Percentiles rank a stretch among this genome's conserved stretches.
These are phyloP conservation scores for Thalassiosira sp. DNA, from an alignment of 352 stramenopile genomes.

Conservation along the genomic window DNA sequence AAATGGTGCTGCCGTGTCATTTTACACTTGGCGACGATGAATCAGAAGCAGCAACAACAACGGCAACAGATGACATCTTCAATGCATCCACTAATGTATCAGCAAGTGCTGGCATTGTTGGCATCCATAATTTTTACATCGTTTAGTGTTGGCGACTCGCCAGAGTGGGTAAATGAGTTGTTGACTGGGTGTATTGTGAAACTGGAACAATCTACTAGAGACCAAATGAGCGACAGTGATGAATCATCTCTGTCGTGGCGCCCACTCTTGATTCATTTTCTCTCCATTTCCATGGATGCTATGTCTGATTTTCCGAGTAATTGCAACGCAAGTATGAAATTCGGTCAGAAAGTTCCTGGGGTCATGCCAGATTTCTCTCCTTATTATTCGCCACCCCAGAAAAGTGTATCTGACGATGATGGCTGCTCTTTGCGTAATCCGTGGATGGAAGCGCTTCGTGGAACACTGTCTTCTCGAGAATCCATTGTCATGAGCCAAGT, in stretches of 20 bases:
- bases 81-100: constrained; percentile 8
- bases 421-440: background rate
- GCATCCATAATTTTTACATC: constrained; percentile 37
- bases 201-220: constrained; percentile 9
- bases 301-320: background rate
- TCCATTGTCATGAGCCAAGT: constrained; percentile 26
- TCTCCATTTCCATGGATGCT: constrained; percentile 19
- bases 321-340: background rate
- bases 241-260: background rate
- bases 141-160: background rate
- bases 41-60: background rate
- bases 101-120: constrained; percentile 39
- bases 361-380: constrained; percentile 1
- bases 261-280: constrained; percentile 15
- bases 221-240: background rate
- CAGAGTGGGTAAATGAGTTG: constrained; percentile 30
- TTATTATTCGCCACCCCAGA: constrained; percentile 1
- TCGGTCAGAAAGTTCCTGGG: background rate
- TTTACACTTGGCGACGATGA: constrained; percentile 21
- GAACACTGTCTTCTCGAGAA: constrained; percentile 30
- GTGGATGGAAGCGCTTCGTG: constrained; percentile 19
- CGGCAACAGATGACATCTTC: background rate
- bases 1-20: constrained; percentile 38
- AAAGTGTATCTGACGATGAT: background rate
- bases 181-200: constrained; percentile 12